Base-by-base conservation (phyloP, 208 protist species). In the Acanthamoeba comandoni region DNA sequence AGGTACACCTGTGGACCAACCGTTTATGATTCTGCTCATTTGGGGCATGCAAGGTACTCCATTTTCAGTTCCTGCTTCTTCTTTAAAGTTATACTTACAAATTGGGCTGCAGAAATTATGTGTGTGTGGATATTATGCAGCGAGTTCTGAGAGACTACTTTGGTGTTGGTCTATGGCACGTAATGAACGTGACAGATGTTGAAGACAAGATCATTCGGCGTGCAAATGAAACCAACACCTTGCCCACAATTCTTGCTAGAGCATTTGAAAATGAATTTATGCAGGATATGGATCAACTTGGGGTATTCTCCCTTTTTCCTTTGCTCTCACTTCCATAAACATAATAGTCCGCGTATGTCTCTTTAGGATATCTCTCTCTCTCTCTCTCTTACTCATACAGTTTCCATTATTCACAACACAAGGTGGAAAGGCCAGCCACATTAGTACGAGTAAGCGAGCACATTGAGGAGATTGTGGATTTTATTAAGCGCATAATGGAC, bases 191-290 rank as follows among this genome's bases (percentile, higher is more conserved):
- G 65, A 99, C 98, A 17, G 98, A 99, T 92, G 98, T 99, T 91
- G 98, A 99, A 90, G 98, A 99, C 95, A 99, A 99, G 91, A 99
- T 99, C 84, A 98, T 99, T 82, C n/a, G n/a, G n/a, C n/a, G n/a
- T n/a, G n/a, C n/a, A n/a, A n/a, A n/a, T n/a, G n/a, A n/a, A n/a
- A n/a, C n/a, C n/a, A n/a, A n/a, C n/a, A n/a, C n/a, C n/a, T n/a
- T n/a, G 92, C 95, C 60, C 96, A 98, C 84, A 95, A 97, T 1
- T 94, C 95, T 19, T 92, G 95, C 64, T 98, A 97, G n/a, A n/a
- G n/a, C n/a, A n/a, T n/a, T n/a, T 92, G 98, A 99, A 89, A 91
- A 87, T 9, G 91, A 97, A 77, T 99, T 98, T 92, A 97, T 98
- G 92, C 94, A 97, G 13, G 98, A 98, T 95, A 97, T 98, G 96